Evolutionary conservation across 176 grass and related monocot genomes (phyloP).

Genomic region (Carex cristatella): DNA sequence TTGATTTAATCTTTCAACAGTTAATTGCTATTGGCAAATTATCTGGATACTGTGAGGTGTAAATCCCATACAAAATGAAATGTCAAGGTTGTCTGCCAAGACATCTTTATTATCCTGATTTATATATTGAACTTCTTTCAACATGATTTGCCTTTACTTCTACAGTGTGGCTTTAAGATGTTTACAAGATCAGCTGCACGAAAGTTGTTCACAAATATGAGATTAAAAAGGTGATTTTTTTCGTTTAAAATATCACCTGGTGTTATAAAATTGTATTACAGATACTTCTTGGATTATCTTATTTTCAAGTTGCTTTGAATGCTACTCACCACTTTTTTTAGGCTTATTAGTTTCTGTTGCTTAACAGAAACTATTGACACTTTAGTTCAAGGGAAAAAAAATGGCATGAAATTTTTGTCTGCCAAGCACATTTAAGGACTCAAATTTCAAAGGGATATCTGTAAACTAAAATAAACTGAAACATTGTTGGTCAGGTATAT

Average conservation of each 20-base stretch:
- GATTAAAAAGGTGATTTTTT: conserved; percentile 66
- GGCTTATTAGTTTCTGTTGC: neutral
- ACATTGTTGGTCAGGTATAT: neutral
- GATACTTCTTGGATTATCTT: neutral
- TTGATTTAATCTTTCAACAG: neutral
- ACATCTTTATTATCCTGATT: conserved; percentile 11
- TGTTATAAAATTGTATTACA: neutral
- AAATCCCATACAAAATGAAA: neutral
- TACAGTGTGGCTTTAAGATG: conserved; percentile 99
- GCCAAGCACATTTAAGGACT: neutral
- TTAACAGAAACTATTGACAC: neutral
- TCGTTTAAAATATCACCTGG: neutral
- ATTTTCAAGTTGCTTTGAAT: neutral
- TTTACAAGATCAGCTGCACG: conserved; percentile 78
- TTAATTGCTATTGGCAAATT: neutral
- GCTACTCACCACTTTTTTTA: neutral
- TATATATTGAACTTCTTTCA: conserved; percentile 20
- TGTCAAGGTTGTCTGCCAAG: neutral
- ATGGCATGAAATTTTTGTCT: neutral
- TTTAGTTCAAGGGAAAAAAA: neutral
- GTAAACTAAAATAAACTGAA: neutral
- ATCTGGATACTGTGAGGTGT: neutral
- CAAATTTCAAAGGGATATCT: neutral
- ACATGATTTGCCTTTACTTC: conserved; percentile 8
- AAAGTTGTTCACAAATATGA: conserved; percentile 94